Percentiles rank a stretch among this genome's conserved stretches.
These are phyloP conservation scores for Venturia carpophila DNA, from an alignment of 2,329 filamentous ascomycete species.

Conservation along the genomic window DNA sequence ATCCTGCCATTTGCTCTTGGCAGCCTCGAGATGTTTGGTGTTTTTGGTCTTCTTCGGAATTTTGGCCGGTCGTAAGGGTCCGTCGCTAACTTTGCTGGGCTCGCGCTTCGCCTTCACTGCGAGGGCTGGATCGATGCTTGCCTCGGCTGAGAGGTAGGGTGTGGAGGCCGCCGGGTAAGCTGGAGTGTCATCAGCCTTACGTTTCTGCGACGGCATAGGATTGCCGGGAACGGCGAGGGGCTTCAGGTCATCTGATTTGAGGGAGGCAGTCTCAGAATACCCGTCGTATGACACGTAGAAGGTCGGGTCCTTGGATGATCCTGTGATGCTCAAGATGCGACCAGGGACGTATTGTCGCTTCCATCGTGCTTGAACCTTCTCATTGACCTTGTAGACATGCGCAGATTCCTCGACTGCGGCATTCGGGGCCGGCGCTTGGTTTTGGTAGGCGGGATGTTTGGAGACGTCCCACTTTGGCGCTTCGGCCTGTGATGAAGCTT, in stretches of 20 bases:
- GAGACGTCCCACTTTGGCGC: constrained; percentile 65
- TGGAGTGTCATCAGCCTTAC: constrained; percentile 74
- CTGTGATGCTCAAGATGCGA: constrained; percentile 87
- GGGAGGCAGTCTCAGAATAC: constrained; percentile 72
- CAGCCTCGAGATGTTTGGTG: constrained; percentile 81
- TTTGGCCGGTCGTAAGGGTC: constrained; percentile 54
- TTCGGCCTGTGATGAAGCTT: constrained; percentile 35
- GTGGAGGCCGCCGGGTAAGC: constrained; percentile 32
- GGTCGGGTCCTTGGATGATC: constrained; percentile 80
- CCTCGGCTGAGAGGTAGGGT: constrained; percentile 56
- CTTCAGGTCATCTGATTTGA: constrained; percentile 69
- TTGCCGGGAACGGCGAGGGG: constrained; percentile 48
- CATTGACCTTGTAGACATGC: constrained; percentile 72
- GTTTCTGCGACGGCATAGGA: constrained; percentile 44
- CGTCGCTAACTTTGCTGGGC: constrained; percentile 55
- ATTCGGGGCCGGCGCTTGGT: constrained; percentile 31
- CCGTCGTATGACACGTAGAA: constrained; percentile 94
- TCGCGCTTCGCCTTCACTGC: constrained; percentile 57
- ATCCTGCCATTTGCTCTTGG: constrained; percentile 91
- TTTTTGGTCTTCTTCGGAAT: constrained; percentile 74
- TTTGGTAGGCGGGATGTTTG: constrained; percentile 69
- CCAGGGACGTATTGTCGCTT: constrained; percentile 89
- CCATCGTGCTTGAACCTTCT: constrained; percentile 87
- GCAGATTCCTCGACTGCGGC: constrained; percentile 33
- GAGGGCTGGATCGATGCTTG: constrained; percentile 57